Conservation (phyloP, 2,329 filamentous ascomycete species). For the Cladorrhinum sp. region DNA sequence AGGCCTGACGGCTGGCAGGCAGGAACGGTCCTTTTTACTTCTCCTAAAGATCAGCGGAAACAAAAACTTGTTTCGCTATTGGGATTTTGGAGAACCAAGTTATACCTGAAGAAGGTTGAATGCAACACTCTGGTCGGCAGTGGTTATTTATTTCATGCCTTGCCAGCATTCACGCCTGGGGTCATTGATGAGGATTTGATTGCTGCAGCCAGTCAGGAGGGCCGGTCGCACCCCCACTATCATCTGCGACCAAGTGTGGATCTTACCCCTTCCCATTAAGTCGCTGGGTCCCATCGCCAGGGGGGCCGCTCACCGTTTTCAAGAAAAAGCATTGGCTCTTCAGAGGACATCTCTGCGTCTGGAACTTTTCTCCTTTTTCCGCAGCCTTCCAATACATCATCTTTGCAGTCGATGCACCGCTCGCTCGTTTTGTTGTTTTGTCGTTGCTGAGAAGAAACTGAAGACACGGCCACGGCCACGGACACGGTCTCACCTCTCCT, state of each 20-base stretch:
- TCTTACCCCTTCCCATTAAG: conserved; percentile 21
- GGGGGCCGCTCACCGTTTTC: conserved; percentile 18
- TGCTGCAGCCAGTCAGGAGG: conserved; percentile 7
- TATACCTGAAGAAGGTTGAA: background rate
- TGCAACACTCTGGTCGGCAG: conserved; percentile 14
- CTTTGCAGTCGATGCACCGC: conserved; percentile 22
- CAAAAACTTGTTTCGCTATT: background rate
- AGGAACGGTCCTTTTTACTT: background rate
- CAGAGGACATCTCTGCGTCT: conserved; percentile 13
- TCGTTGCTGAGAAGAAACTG: conserved; percentile 1
- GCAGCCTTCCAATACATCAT: conserved; percentile 23
- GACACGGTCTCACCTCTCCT: background rate
- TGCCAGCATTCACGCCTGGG: background rate
- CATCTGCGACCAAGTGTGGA: conserved; percentile 10
- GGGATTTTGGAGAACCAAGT: background rate
- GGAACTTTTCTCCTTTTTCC: conserved; percentile 8
- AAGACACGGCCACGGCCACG: background rate
- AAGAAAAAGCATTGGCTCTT: conserved; percentile 19
- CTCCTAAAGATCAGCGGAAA: background rate
- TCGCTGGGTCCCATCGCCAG: conserved; percentile 13
- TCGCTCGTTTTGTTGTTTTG: conserved; percentile 26
- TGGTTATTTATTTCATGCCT: conserved; percentile 2
- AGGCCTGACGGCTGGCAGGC: background rate
- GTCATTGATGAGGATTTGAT: background rate
- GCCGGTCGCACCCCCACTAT: conserved; percentile 10